Evolutionary conservation across 257 asterid genomes (phyloP).

Genomic region (Scutellaria baicalensis): DNA sequence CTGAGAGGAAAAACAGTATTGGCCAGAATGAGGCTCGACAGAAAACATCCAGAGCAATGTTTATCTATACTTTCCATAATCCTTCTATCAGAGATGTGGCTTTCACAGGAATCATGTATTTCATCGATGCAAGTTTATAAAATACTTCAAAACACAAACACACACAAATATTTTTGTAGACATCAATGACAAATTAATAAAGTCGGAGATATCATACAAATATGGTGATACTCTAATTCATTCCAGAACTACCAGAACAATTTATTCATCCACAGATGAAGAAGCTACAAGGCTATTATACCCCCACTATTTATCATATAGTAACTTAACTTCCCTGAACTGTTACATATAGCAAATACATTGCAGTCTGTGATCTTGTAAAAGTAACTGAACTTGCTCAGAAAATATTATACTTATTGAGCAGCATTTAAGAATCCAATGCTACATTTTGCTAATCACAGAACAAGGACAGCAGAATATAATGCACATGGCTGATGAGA

Average conservation of each 20-base stretch:
- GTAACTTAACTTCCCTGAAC: not conserved
- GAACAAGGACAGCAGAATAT: not conserved
- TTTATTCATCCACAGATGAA: not conserved
- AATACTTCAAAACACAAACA: not conserved
- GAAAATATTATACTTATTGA: not conserved
- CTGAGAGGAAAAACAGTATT: slow-evolving; percentile 33
- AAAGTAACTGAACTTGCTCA: not conserved
- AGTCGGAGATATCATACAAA: not conserved
- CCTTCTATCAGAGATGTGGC: not conserved
- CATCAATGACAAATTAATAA: not conserved
- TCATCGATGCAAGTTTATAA: not conserved
- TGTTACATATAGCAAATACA: not conserved
- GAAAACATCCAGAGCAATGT: not conserved
- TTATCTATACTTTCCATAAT: slow-evolving; percentile 5
- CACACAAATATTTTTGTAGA: not conserved
- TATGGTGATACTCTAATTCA: not conserved
- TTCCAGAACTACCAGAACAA: not conserved
- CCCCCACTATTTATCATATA: not conserved
- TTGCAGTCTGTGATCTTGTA: not conserved
- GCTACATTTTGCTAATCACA: not conserved
- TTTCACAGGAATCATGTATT: not conserved
- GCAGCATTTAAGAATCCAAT: not conserved
- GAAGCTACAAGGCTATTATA: not conserved
- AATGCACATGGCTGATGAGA: not conserved
- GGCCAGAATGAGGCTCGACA: slow-evolving; percentile 11